Evolutionary conservation across 345 rosid genomes (phyloP).

Genomic region (Erodium maritimum): DNA sequence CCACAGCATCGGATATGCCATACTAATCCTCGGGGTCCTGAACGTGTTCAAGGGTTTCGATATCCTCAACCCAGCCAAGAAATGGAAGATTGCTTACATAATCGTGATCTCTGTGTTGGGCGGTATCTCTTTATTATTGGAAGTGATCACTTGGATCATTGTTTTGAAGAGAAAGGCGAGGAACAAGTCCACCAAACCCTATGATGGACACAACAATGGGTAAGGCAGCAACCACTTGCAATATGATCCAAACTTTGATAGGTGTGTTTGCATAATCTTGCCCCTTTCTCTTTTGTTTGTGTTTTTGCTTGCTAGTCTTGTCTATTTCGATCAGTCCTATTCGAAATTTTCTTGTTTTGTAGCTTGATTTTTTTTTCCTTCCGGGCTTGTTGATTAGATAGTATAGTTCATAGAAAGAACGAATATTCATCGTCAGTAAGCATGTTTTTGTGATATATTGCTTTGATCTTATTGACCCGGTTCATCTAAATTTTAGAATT

Average conservation of each 20-base stretch:
- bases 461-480: too few species aligned
- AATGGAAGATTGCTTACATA: constrained; percentile 48
- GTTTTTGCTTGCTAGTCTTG: too few species aligned
- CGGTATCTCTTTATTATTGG: constrained; percentile 48
- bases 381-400: too few species aligned
- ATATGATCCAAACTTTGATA: constrained; percentile 8
- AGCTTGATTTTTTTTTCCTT: too few species aligned
- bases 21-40: constrained; percentile 45
- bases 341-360: too few species aligned
- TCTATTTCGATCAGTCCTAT: too few species aligned
- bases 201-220: constrained; percentile 30
- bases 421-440: too few species aligned
- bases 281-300: too few species aligned
- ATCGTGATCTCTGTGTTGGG: constrained; percentile 34
- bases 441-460: too few species aligned
- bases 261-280: too few species aligned
- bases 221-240: constrained; percentile 22
- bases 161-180: constrained; percentile 48
- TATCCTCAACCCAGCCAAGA: constrained; percentile 44
- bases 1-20: constrained; percentile 52
- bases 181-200: constrained; percentile 37
- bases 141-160: constrained; percentile 57
- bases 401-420: too few species aligned
- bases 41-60: constrained; percentile 64
- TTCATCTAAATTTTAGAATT: too few species aligned